Evolutionary conservation across 2,329 filamentous ascomycete species (phyloP), one percentile per base, ranked within the genome.

Genomic region (Cercospora janseana): DNA sequence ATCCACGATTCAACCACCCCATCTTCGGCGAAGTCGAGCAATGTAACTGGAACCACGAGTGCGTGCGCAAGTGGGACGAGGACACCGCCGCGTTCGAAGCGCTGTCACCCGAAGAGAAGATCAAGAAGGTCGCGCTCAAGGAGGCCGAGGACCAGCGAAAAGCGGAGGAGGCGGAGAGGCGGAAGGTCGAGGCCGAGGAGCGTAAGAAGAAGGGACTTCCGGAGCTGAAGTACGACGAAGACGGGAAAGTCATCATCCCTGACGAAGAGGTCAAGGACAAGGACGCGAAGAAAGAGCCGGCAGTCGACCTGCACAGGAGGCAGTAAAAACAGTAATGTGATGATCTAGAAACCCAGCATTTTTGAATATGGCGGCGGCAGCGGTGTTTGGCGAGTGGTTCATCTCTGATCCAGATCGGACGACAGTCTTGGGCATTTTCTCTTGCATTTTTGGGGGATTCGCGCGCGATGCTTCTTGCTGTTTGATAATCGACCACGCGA

Each of bases 11-110:
- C 69, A 82, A 74, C 38, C 85, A 88, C 63, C 83, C 83, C 1
- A 79, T 82, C 46, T 86, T 83, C 61, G 84, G 82, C 4, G 81
- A 86, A 66, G 83, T 87, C 0, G 85, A 87, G 64, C 73, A 77
- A 57, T 87, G 84, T 68, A 87, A 87, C 62, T 87, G 84, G 84
- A 76, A 82, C 34, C 66, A 71, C 4, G 78, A 81, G 4, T 87
- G 85, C 59, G 81, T 87, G 8, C 72, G 70, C 20, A 70, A 77
- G 58, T 88, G 84, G 84, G 84, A 87, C 57, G 75, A 76, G 56
- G 78, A 86, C 59, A 80, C 79, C 0, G 79, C 77, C 2, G 76
- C 75, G 15, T 87, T 83, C 66, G 77, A 81, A 4, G 72, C 72
- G 20, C 69, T 86, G 4, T 67, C 78, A 0, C 75, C 79, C 6